Base-by-base conservation (phyloP, 2,329 filamentous ascomycete genomes). In the Thermoascus crustaceus region DNA sequence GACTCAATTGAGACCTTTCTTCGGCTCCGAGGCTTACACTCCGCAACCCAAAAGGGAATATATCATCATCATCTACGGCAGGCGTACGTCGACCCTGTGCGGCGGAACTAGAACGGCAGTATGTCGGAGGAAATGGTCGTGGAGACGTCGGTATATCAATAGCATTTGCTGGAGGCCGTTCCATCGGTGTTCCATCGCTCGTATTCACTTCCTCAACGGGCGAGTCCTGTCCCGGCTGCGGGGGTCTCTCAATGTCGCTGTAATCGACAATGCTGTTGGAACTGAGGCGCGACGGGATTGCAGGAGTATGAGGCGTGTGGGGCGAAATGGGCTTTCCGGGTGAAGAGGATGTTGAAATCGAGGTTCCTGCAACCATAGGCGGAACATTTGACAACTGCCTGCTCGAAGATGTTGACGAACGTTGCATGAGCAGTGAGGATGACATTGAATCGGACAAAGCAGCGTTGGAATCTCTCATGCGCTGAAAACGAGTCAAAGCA, bases 391-490 rank as follows among this genome's bases (percentile, higher is more conserved):
- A 75, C 1, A 87, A 72, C 35, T 85, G 82, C 58, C 87, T 85
- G 41, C 82, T 78, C 2, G 76, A 79, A 1, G 87, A 85, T 39
- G 77, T 84, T 4, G 83, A 86, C 1, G 86, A 91, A 24, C 85
- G 77, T 30, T 94, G 83, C 38, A 95, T 67, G 48, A 93, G 77
- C 50, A 87, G 74, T 0, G 89, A 96, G 1, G 86, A 91, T 18
- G 85, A 86, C 73, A 98, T 86, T 1, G 87, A 94, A 35, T 98
- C 91, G 0, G 86, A 93, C 25, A 98, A 72, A 4, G 78, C 83
- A 37, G 85, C 83, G 53, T 94, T 88, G 1, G 85, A 88, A 41
- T 95, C 89, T 45, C 78, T 76, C 84, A 96, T 89, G 39, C 77
- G 74, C 50, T 91, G 86, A 54, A 91, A 96, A 49, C 83, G 86